Evolutionary conservation across 371 early-diverging fungal genomes (phyloP).

Genomic region (Mortierella sp.): DNA sequence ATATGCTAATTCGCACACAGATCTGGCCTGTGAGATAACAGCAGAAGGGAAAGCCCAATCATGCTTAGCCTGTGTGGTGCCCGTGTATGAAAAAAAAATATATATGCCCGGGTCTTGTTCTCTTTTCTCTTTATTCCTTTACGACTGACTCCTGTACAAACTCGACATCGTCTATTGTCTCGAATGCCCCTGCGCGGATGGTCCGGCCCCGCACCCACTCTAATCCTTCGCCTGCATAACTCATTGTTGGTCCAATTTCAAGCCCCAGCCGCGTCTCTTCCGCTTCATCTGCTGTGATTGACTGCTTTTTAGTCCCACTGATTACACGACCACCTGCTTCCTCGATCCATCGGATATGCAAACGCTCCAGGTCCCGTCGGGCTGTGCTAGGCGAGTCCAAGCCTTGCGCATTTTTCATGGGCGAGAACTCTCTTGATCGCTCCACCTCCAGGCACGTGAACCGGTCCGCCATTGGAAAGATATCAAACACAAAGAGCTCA

Average conservation of each 20-base stretch:
- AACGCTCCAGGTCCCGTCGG: slow-evolving; percentile 63
- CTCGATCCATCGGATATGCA: slow-evolving; percentile 50
- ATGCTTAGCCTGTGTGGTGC: no score
- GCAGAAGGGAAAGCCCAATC: no score
- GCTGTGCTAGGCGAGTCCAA: slow-evolving; percentile 75
- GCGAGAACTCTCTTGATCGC: slow-evolving; percentile 78
- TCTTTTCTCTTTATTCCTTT: no score
- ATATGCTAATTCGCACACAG: no score
- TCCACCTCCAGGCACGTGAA: slow-evolving; percentile 75
- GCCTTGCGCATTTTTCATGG: slow-evolving; percentile 75
- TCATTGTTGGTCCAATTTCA: slow-evolving; percentile 37
- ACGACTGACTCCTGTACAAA: neutral
- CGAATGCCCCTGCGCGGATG: slow-evolving; percentile 14
- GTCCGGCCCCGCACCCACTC: slow-evolving; percentile 30
- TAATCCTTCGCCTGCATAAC: slow-evolving; percentile 29
- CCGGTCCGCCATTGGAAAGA: slow-evolving; percentile 70
- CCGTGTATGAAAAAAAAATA: no score
- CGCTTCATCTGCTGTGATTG: neutral
- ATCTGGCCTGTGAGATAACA: no score
- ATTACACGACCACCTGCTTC: slow-evolving; percentile 49
- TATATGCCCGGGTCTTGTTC: no score
- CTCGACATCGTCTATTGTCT: slow-evolving; percentile 17
- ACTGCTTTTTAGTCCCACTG: neutral
- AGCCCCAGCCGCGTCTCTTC: slow-evolving; percentile 15
- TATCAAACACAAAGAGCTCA: slow-evolving; percentile 84